A percentile compares a stretch with the other conserved stretches of the same genome.
phyloP scores from a whole-genome alignment of 805 yeast species.

The Candida xyloterini region DNA sequence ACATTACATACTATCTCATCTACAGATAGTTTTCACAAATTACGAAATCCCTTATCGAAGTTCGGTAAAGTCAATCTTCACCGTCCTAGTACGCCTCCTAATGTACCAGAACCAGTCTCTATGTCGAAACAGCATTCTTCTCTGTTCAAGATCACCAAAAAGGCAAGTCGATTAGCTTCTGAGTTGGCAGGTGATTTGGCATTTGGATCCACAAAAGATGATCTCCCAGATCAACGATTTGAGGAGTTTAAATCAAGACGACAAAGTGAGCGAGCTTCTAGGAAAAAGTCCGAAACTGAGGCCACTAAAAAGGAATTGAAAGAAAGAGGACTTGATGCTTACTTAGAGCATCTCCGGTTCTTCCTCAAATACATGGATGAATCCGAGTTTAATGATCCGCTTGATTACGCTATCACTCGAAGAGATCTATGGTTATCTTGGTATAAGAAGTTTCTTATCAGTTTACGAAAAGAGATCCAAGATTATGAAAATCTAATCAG shows the following conservation, averaged over 20 bases:
- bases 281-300: conserved; percentile 6
- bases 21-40: conserved; percentile 3
- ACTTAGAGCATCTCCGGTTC: conserved; percentile 31
- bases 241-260: conserved; percentile 8
- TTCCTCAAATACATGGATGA: conserved; percentile 33
- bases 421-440: conserved; percentile 31
- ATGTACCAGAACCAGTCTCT: conserved; percentile 1
- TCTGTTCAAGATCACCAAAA: conserved; percentile 24
- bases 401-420: conserved; percentile 32
- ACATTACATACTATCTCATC: neutral
- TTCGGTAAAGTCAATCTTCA: neutral
- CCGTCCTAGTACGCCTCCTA: conserved; percentile 4
- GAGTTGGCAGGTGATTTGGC: conserved; percentile 32
- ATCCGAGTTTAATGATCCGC: conserved; percentile 31
- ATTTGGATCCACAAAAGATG: conserved; percentile 25
- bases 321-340: conserved; percentile 24
- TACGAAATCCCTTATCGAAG: conserved; percentile 1
- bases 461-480: conserved; percentile 16
- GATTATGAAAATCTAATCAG: conserved; percentile 17
- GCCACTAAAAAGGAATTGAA: conserved; percentile 14
- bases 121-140: conserved; percentile 16
- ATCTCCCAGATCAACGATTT: conserved; percentile 13
- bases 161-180: conserved; percentile 30
- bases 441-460: conserved; percentile 24
- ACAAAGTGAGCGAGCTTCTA: conserved; percentile 1